Evolutionary conservation across 2,329 filamentous ascomycete species (phyloP).

Genomic region (Diplocarpon mali): DNA sequence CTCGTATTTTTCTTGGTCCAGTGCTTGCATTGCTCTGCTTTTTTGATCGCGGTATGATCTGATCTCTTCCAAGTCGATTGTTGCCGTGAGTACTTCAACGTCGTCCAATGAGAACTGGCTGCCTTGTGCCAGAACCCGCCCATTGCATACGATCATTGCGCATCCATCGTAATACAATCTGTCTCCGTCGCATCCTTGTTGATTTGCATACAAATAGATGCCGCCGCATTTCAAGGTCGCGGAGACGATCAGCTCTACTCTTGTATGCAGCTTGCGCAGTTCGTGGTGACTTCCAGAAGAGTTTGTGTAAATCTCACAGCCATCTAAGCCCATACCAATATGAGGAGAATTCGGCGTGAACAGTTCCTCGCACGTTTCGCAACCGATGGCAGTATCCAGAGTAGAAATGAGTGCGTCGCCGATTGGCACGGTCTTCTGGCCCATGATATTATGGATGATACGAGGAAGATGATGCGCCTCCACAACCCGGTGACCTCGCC

Average conservation of each 20-base stretch:
- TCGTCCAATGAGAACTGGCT: constrained; percentile 33
- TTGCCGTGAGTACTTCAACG: constrained; percentile 56
- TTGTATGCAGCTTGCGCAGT: constrained; percentile 52
- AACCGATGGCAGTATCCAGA: constrained; percentile 50
- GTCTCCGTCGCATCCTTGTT: constrained; percentile 44
- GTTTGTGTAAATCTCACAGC: constrained; percentile 64
- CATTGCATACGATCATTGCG: constrained; percentile 50
- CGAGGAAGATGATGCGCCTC: constrained; percentile 55
- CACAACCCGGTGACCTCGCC: constrained; percentile 28
- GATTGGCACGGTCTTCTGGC: constrained; percentile 39
- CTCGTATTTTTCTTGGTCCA: constrained; percentile 29
- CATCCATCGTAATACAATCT: constrained; percentile 43
- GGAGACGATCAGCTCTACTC: constrained; percentile 54
- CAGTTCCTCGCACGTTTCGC: constrained; percentile 59
- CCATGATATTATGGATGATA: constrained; percentile 40
- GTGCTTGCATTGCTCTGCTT: constrained; percentile 16
- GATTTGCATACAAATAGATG: constrained; percentile 52
- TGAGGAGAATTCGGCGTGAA: constrained; percentile 45
- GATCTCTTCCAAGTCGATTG: constrained; percentile 62
- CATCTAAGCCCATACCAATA: constrained; percentile 51
- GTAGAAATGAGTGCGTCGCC: constrained; percentile 47
- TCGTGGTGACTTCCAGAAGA: constrained; percentile 57
- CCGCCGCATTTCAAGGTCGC: constrained; percentile 52
- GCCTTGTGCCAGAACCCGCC: constrained; percentile 48
- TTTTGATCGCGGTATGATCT: constrained; percentile 38